phyloP scores from a whole-genome alignment of 441 rosid species.

The Erodium chrysanthum region DNA sequence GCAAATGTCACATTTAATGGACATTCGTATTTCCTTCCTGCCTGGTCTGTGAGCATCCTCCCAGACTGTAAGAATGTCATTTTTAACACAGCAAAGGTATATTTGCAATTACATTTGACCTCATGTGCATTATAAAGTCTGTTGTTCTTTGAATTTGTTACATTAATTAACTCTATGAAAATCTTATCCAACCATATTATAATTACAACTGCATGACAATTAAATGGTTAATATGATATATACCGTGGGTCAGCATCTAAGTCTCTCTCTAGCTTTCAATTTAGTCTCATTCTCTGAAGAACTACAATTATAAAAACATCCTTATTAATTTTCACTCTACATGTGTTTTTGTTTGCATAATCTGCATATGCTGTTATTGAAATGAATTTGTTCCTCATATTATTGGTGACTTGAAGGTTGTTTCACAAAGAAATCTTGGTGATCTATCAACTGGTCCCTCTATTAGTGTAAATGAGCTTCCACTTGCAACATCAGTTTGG shows the following conservation, averaged over 20 bases:
- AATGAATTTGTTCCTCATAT: not conserved
- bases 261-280: not conserved
- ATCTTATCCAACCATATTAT: not conserved
- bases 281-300: not conserved
- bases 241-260: not conserved
- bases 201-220: not conserved
- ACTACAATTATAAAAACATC: not conserved
- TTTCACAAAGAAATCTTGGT: constrained; percentile 39
- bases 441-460: constrained; percentile 24
- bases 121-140: not conserved
- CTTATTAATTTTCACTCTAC: too few relatives aligned
- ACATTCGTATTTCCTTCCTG: constrained; percentile 44
- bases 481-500: constrained; percentile 28
- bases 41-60: constrained; percentile 75
- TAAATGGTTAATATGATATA: not conserved
- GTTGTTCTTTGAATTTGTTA: not conserved
- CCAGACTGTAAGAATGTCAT: constrained; percentile 53
- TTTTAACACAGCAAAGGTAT: constrained; percentile 60
- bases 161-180: not conserved
- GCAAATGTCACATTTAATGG: constrained; percentile 46
- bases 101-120: not conserved
- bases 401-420: constrained; percentile 33
- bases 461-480: constrained; percentile 21
- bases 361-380: not conserved
- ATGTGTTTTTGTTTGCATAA: not conserved